phyloP scores from a whole-genome alignment of 306 rosid genomes.

The Acmispon strigosus region DNA sequence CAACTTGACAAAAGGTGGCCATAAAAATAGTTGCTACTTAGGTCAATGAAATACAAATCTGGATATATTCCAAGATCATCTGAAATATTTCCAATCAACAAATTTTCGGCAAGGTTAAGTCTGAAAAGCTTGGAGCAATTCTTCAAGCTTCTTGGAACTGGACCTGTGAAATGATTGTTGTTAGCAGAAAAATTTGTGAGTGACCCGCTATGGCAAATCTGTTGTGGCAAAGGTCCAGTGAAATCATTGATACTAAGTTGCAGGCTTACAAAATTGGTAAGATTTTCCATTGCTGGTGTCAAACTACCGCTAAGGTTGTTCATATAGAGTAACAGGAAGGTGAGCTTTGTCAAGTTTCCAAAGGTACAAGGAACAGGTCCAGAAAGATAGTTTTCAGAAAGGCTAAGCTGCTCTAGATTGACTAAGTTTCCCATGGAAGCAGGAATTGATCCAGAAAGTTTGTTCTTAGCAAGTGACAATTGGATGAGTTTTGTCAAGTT shows the following conservation, averaged over 20 bases:
- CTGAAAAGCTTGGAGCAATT: conserved; percentile 24
- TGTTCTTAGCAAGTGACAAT: neutral
- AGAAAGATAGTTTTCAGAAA: neutral
- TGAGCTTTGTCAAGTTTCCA: conserved; percentile 23
- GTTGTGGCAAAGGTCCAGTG: conserved; percentile 23
- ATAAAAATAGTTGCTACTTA: conserved; percentile 20
- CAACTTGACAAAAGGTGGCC: conserved; percentile 21
- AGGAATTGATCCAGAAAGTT: conserved; percentile 26
- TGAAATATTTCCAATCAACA: conserved; percentile 27
- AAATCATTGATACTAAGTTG: conserved; percentile 5
- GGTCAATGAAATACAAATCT: neutral
- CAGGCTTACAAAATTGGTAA: conserved; percentile 5
- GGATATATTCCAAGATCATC: conserved; percentile 36
- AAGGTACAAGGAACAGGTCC: conserved; percentile 21
- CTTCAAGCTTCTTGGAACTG: conserved; percentile 22
- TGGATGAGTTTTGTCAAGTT: conserved; percentile 23
- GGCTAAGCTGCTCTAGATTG: neutral
- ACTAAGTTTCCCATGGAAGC: conserved; percentile 25
- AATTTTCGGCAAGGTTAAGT: conserved; percentile 26
- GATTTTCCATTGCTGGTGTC: neutral
- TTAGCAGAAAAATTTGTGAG: conserved; percentile 10
- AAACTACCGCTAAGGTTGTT: conserved; percentile 16
- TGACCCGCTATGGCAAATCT: conserved; percentile 17
- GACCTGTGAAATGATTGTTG: conserved; percentile 1
- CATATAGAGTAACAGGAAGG: neutral